Evolutionary conservation across 768 basidiomycete species (phyloP), one percentile per base, ranked within the genome.

Genomic region (Mycena vitilis): DNA sequence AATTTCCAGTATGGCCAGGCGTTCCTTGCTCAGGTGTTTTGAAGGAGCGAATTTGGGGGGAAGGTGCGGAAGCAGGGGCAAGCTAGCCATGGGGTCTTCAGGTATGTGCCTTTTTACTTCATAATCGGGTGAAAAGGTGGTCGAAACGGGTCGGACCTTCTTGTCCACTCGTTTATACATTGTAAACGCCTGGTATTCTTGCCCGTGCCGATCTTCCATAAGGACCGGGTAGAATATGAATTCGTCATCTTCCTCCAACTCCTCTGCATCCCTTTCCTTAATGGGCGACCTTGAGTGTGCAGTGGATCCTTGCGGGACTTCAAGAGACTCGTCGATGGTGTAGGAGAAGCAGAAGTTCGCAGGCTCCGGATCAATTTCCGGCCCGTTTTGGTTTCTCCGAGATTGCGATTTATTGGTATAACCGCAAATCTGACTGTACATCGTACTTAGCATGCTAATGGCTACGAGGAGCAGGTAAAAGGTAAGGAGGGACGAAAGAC

Each of bases 111-210:
- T 22, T 4, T 23, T n/a, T n/a, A n/a, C 49, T 51, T 23, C 49
- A 51, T 22, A 51, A 5, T 51, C 49, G 7, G 49, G 49, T 8
- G n/a, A 51, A 13, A 40, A 40, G 13, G 38, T 40, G 38, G 38
- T 40, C 7, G 38, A 40, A 7, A 48, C 47, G 5, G 49, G 49
- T n/a, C 23, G n/a, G 8, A 51, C n/a, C 13, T 51, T 51, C 13
- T 13, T 22, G 49, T 51, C 49, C 8, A 51, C 49, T 13, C 49
- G 22, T 25, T 51, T 51, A 51, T 51, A 51, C 49, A 51, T 51
- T 8, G 49, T 51, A 23, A 51, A 51, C 7, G 49, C n/a, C n/a
- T 51, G 49, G 13, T 51, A 51, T 25, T 51, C 22, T 4, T 23
- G 49, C 23, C 49, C 49, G 9, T 25, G 5, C 7, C 7, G n/a